A percentile compares a stretch with the other conserved stretches of the same genome.
Conservation (phyloP, 1,139 yeast species). For the Debaryomyces singareniensis region DNA sequence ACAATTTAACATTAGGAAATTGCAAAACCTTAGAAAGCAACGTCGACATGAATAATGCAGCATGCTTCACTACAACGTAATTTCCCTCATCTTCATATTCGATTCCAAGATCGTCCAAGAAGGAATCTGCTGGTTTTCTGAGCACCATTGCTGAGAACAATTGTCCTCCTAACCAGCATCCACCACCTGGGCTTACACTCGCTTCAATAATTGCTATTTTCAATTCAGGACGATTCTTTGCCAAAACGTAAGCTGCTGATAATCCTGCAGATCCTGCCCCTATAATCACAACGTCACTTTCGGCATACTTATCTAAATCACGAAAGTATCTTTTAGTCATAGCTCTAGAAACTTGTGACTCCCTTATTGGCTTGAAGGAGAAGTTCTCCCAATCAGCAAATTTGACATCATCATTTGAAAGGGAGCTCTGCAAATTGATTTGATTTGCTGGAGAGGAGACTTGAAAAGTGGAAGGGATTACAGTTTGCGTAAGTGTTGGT, state of each 20-base stretch:
- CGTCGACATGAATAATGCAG: slow-evolving; percentile 72
- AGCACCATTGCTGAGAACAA: slow-evolving; percentile 73
- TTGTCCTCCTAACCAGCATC: slow-evolving; percentile 80
- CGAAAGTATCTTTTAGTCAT: slow-evolving; percentile 74
- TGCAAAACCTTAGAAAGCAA: slow-evolving; percentile 61
- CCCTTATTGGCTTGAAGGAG: slow-evolving; percentile 67
- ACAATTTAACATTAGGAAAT: slow-evolving; percentile 70
- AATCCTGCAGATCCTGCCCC: slow-evolving; percentile 82
- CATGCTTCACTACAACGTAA: slow-evolving; percentile 76
- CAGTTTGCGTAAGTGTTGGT: slow-evolving; percentile 27
- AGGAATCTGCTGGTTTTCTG: slow-evolving; percentile 70
- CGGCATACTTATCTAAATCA: slow-evolving; percentile 70
- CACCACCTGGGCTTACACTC: slow-evolving; percentile 74
- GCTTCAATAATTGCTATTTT: slow-evolving; percentile 74
- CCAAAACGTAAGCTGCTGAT: slow-evolving; percentile 68
- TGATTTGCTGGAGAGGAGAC: slow-evolving; percentile 1
- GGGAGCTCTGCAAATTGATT: slow-evolving; percentile 9
- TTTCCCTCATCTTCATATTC: slow-evolving; percentile 77
- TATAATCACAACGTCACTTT: slow-evolving; percentile 66
- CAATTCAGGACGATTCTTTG: slow-evolving; percentile 69
- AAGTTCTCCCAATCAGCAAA: slow-evolving; percentile 63
- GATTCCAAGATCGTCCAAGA: slow-evolving; percentile 58
- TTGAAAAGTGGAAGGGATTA: not conserved
- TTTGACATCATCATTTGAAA: slow-evolving; percentile 13
- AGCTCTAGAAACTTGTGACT: slow-evolving; percentile 76